These are phyloP conservation scores for Fusarium mundagurra DNA, from an alignment of 2,329 filamentous ascomycete species.

Conservation along the genomic window DNA sequence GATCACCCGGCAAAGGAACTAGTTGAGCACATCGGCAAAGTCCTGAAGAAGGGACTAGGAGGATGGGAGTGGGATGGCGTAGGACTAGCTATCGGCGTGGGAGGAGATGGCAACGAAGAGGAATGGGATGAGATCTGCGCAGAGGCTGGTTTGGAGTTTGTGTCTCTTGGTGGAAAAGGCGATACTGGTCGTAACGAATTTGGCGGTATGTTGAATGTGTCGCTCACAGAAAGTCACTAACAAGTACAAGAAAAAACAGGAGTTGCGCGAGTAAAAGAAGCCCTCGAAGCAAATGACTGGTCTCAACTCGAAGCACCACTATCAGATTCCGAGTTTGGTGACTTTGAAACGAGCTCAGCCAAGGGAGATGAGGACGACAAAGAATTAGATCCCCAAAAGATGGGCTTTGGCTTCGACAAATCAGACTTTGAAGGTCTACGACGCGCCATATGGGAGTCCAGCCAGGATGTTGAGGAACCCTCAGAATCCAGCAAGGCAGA, in stretches of 20 bases:
- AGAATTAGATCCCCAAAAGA: conserved; percentile 56
- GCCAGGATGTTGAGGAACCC: conserved; percentile 36
- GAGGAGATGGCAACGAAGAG: conserved; percentile 57
- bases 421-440: conserved; percentile 63
- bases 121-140: conserved; percentile 71
- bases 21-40: conserved; percentile 62
- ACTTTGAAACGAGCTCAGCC: conserved; percentile 49
- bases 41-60: conserved; percentile 66
- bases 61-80: conserved; percentile 74
- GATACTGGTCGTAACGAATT: conserved; percentile 63
- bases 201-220: conserved; percentile 57
- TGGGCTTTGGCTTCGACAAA: conserved; percentile 63
- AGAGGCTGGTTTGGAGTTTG: conserved; percentile 69
- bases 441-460: conserved; percentile 61
- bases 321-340: conserved; percentile 44
- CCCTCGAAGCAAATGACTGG: conserved; percentile 75
- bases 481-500: conserved; percentile 16
- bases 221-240: conserved; percentile 25
- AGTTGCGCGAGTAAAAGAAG: conserved; percentile 67
- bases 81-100: conserved; percentile 66
- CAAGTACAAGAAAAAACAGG: conserved; percentile 63
- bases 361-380: conserved; percentile 46
- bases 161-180: conserved; percentile 58
- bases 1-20: conserved; percentile 51
- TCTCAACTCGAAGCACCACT: conserved; percentile 46